Evolutionary conservation across 192 early-diverging fungal genomes (phyloP), one percentile per base, ranked within the genome.

Genomic region (Backusella australiensis): DNA sequence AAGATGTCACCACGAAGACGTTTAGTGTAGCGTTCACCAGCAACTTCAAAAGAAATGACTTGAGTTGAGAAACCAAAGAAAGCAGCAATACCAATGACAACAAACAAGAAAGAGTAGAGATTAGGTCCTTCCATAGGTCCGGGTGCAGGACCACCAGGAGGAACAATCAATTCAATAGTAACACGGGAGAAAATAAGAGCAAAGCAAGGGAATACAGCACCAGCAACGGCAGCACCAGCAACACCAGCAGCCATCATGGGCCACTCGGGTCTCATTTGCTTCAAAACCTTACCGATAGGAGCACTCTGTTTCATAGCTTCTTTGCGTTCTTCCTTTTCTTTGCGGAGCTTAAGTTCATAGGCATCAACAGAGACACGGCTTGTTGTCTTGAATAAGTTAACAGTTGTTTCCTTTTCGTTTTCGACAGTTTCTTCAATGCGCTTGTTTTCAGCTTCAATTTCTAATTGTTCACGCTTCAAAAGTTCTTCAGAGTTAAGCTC

Each of bases 121-220:
- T 84, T 75, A 32, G 80, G 72, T 41, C 77, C 79, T 78, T 76
- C 52, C 46, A 85, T 41, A 29, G 83, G 85, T 3, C 44, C 74
- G 11, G 78, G 84, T 15, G 67, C 46, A 32, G 38, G n/a, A 26
- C 11, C 15, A 23, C 77, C 81, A 69, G 59, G 75, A 42, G 73
- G 80, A 38, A 36, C 53, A 29, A 72, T 66, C 35, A 72, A 42
- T 63, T 35, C 0, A 34, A 36, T 26, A 35, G 66, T 39, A 21
- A 75, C 65, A 4, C 78, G 72, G 63, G 90, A 81, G 75, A 91
- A 92, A 75, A 92, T 81, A 23, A 92, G 77, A 36, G 95, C 89
- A 79, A 95, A 97, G 19, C 90, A 74, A 11, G 96, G 96, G 74
- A 93, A 88, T n/a, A 92, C 52, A 15, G 85, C 86, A 65, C 95